phyloP scores from a whole-genome alignment of 257 asterid species.

The Verbascum thapsus region DNA sequence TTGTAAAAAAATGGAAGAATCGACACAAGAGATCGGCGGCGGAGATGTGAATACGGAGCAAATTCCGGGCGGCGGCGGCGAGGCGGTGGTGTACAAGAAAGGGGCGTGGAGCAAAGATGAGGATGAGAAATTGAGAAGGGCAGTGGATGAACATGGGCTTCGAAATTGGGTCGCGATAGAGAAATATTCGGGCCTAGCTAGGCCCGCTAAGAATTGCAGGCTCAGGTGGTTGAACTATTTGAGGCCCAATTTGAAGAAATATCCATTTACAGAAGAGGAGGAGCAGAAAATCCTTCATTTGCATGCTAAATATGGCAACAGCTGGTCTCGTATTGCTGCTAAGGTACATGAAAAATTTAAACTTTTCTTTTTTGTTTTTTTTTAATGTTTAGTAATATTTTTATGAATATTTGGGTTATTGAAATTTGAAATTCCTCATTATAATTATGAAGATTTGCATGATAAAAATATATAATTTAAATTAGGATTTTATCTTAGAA shows the following conservation, averaged over 20 bases:
- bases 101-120: constrained; percentile 72
- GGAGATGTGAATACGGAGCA: constrained; percentile 6
- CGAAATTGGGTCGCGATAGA: constrained; percentile 51
- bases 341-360: too few species aligned
- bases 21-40: background rate
- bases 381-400: too few species aligned
- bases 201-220: constrained; percentile 62
- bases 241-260: constrained; percentile 57
- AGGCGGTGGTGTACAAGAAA: constrained; percentile 38
- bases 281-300: constrained; percentile 44
- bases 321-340: constrained; percentile 65
- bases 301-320: constrained; percentile 55
- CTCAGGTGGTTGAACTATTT: constrained; percentile 63
- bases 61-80: constrained; percentile 1
- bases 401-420: too few species aligned
- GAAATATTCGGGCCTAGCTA: constrained; percentile 41
- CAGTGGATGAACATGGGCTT: constrained; percentile 49
- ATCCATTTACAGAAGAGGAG: constrained; percentile 45
- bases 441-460: too few species aligned
- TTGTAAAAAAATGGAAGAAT: too few species aligned
- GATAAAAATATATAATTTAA: too few species aligned
- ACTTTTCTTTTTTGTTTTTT: too few species aligned
- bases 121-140: constrained; percentile 49
- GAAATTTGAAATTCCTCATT: too few species aligned
- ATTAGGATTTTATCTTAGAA: too few species aligned